These are phyloP conservation scores for Stentor roeselii DNA, from an alignment of 73 alveolate species.

Conservation along the genomic window DNA sequence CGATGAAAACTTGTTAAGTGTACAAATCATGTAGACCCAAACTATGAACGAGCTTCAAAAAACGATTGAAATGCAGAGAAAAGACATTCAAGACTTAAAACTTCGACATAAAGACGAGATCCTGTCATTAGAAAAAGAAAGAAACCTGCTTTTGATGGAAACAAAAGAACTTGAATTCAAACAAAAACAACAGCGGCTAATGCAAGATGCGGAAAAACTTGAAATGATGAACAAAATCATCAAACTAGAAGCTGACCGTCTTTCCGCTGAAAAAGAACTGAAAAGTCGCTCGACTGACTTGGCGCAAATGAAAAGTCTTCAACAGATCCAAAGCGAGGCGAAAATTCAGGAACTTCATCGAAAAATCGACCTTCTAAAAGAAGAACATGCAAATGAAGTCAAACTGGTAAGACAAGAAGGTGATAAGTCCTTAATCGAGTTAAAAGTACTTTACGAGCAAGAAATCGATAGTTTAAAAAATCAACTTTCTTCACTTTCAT, in stretches of 20 bases:
- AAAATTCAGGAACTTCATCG: not conserved
- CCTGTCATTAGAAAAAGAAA: not conserved
- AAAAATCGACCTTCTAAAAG: not conserved
- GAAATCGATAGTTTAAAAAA: not conserved
- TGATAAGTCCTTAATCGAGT: not conserved
- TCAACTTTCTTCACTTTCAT: not conserved
- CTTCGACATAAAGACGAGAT: not conserved
- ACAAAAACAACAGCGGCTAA: not conserved
- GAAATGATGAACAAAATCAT: not conserved
- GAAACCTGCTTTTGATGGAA: not conserved
- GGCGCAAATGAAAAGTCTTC: not conserved
- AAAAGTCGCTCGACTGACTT: too few species aligned
- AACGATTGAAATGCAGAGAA: not conserved
- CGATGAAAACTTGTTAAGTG: not conserved
- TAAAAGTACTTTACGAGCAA: not conserved
- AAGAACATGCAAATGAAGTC: not conserved
- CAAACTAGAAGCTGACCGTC: not conserved
- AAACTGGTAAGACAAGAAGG: not conserved
- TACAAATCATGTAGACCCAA: not conserved
- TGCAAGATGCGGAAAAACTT: not conserved
- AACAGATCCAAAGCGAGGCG: not conserved
- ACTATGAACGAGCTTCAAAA: not conserved
- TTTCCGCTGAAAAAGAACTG: not conserved
- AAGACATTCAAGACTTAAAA: not conserved
- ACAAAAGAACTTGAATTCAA: not conserved